A percentile compares a stretch with the other conserved stretches of the same genome.
Evolutionary conservation across 2,329 filamentous ascomycete species (phyloP).

Genomic region (Aspergillus sojae): DNA sequence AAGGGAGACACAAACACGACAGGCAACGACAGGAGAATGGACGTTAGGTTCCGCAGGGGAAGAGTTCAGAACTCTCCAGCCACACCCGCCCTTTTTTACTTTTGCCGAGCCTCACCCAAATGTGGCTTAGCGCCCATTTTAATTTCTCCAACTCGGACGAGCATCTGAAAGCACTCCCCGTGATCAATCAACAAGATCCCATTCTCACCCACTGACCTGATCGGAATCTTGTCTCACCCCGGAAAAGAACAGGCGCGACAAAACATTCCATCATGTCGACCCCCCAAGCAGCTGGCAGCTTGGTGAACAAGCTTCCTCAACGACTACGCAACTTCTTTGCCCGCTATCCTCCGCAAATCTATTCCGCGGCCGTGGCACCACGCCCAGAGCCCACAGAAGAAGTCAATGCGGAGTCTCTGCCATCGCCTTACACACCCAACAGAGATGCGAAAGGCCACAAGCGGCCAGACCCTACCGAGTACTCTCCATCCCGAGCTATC

Average conservation of each 20-base stretch:
- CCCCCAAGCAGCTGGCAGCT: conserved; percentile 23
- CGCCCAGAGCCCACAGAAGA: conserved; percentile 18
- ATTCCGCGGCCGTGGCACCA: conserved; percentile 41
- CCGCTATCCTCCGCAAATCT: conserved; percentile 74
- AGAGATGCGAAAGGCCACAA: conserved; percentile 46
- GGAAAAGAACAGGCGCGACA: background rate
- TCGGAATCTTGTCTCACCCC: conserved; percentile 1
- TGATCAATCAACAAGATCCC: conserved; percentile 1
- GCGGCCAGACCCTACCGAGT: conserved; percentile 33
- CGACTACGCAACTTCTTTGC: conserved; percentile 85
- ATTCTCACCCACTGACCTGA: background rate
- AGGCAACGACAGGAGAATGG: background rate
- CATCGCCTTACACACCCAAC: conserved; percentile 45
- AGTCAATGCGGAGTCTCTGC: conserved; percentile 25
- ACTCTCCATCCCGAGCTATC: conserved; percentile 36
- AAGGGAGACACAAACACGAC: conserved; percentile 1
- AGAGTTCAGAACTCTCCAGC: conserved; percentile 7
- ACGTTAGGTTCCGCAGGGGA: conserved; percentile 9
- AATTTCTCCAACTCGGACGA: conserved; percentile 18
- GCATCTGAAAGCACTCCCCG: background rate
- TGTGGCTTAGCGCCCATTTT: conserved; percentile 23
- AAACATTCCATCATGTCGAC: conserved; percentile 18
- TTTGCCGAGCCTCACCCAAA: conserved; percentile 21
- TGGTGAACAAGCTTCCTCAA: conserved; percentile 61
- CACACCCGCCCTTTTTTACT: conserved; percentile 20